These are phyloP conservation scores for Saccharomycopsis oosterbeekiorum DNA, from an alignment of 805 yeast species.

Conservation along the genomic window DNA sequence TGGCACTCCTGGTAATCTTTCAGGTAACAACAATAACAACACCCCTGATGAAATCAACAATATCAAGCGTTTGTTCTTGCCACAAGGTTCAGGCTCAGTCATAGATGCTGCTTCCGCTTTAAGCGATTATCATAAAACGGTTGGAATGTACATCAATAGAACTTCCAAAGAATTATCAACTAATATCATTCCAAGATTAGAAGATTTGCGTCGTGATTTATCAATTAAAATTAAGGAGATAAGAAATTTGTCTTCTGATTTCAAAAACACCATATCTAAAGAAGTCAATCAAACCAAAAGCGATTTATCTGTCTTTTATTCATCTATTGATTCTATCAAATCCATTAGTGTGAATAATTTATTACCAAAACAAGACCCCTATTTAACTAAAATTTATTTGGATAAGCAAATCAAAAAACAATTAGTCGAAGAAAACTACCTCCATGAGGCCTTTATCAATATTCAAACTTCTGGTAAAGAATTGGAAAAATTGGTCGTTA, in stretches of 20 bases:
- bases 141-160: constrained; percentile 48
- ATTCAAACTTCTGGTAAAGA: constrained; percentile 82
- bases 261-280: constrained; percentile 61
- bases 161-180: constrained; percentile 51
- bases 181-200: constrained; percentile 49
- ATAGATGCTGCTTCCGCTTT: constrained; percentile 50
- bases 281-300: constrained; percentile 60
- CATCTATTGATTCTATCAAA: constrained; percentile 56
- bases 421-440: constrained; percentile 70
- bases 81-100: constrained; percentile 48
- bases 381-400: constrained; percentile 55
- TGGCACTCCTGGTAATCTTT: constrained; percentile 16
- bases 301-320: constrained; percentile 43
- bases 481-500: constrained; percentile 76
- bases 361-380: constrained; percentile 68
- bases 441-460: constrained; percentile 82
- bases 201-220: constrained; percentile 64
- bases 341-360: constrained; percentile 33
- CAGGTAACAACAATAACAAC: constrained; percentile 19
- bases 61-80: constrained; percentile 39
- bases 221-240: constrained; percentile 81
- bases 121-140: constrained; percentile 43
- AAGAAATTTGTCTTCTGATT: constrained; percentile 71
- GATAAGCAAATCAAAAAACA: constrained; percentile 74
- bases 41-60: constrained; percentile 25